Evolutionary conservation across 1,284 basidiomycete species (phyloP).

Genomic region (Leccinum fallax): DNA sequence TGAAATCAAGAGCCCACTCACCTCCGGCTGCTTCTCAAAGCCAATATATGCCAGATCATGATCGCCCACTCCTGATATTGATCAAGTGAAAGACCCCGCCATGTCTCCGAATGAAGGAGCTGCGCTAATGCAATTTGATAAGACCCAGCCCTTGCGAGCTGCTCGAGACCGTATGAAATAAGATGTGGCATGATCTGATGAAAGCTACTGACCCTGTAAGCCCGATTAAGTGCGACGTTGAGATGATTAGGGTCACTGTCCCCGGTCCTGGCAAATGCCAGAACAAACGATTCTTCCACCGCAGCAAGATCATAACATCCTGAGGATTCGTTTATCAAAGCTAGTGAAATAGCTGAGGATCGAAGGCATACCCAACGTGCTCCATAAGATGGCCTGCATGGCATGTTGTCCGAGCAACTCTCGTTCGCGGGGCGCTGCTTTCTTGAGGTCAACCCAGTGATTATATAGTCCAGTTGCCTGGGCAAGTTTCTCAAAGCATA

Average conservation of each 20-base stretch:
- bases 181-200: conserved; percentile 11
- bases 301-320: conserved; percentile 67
- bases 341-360: neutral
- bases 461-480: conserved; percentile 72
- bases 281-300: conserved; percentile 69
- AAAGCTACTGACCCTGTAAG: conserved; percentile 53
- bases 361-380: conserved; percentile 53
- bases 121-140: conserved; percentile 63
- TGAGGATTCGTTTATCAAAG: conserved; percentile 32
- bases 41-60: conserved; percentile 75
- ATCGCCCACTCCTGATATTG: conserved; percentile 72
- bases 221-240: conserved; percentile 61
- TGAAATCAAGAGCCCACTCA: conserved; percentile 36
- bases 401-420: conserved; percentile 74
- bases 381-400: conserved; percentile 74
- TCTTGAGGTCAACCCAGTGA: conserved; percentile 63
- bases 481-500: conserved; percentile 65
- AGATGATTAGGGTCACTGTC: conserved; percentile 63
- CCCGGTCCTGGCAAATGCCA: conserved; percentile 62
- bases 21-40: conserved; percentile 68
- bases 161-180: conserved; percentile 23
- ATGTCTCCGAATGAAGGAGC: conserved; percentile 67
- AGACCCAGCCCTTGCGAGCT: conserved; percentile 71
- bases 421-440: conserved; percentile 48
- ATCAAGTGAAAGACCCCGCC: conserved; percentile 62